Conservation (phyloP, 208 protist genomes). For the Lotmaria passim region DNA sequence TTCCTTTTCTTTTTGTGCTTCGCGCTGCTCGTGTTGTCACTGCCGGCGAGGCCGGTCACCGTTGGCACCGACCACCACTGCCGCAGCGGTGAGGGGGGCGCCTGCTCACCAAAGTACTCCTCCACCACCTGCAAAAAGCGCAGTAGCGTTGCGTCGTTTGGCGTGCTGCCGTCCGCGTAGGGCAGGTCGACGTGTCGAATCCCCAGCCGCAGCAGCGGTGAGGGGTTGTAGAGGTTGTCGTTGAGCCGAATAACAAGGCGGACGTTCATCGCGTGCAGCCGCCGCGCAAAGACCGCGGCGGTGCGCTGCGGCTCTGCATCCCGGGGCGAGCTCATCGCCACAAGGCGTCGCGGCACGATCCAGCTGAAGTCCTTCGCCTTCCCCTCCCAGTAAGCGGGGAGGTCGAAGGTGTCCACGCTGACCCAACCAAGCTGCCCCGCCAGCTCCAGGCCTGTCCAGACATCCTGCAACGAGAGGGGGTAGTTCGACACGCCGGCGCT, state of each 20-base stretch:
- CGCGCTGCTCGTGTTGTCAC: not conserved
- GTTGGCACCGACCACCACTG: conserved; percentile 29
- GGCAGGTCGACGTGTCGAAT: conserved; percentile 94
- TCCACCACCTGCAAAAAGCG: conserved; percentile 91
- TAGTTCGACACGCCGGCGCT: conserved; percentile 82
- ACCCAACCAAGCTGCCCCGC: conserved; percentile 81
- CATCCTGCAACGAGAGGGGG: conserved; percentile 84
- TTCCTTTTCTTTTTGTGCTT: not conserved
- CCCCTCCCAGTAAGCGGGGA: conserved; percentile 86
- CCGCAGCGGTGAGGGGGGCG: conserved; percentile 16
- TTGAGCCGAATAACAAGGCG: conserved; percentile 95
- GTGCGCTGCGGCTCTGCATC: conserved; percentile 38
- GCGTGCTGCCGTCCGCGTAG: conserved; percentile 93
- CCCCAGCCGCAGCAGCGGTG: conserved; percentile 81
- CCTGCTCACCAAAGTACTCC: conserved; percentile 42
- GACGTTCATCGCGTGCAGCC: conserved; percentile 78
- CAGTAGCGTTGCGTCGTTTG: conserved; percentile 82
- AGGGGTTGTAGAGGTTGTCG: conserved; percentile 90
- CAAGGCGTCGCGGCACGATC: conserved; percentile 93
- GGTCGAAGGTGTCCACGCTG: conserved; percentile 88
- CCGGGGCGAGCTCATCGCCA: conserved; percentile 91
- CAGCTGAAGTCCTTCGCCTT: conserved; percentile 94
- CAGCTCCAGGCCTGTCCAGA: conserved; percentile 70
- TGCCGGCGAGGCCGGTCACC: not conserved
- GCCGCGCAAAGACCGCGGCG: conserved; percentile 51